These are phyloP conservation scores for Alternaria atra DNA, from an alignment of 2,329 filamentous ascomycete species.

Conservation along the genomic window DNA sequence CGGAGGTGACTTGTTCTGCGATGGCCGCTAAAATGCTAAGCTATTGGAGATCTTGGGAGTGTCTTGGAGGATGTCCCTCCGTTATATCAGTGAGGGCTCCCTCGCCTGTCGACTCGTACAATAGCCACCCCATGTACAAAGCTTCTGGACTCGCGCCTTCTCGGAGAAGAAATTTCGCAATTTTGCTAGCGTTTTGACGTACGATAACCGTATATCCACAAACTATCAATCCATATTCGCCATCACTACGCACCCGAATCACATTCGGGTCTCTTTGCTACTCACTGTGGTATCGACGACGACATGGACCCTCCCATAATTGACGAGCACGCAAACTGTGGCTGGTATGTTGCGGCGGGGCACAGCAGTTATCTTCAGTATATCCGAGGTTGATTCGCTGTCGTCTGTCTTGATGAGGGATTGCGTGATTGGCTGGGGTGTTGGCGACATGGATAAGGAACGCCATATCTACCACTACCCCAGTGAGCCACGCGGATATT, in stretches of 20 bases:
- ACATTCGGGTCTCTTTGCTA: not conserved
- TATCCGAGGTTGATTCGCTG: constrained; percentile 34
- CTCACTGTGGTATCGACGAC: not conserved
- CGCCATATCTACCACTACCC: constrained; percentile 12
- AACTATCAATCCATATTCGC: constrained; percentile 1
- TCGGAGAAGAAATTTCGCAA: constrained; percentile 1
- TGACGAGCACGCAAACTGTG: constrained; percentile 4
- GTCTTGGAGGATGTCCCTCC: constrained; percentile 9
- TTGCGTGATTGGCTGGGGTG: constrained; percentile 47
- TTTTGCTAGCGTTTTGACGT: constrained; percentile 6
- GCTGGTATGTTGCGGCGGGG: not conserved
- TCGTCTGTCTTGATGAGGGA: constrained; percentile 24
- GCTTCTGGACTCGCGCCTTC: not conserved
- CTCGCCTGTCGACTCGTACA: not conserved
- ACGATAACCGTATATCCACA: not conserved
- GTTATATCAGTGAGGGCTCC: constrained; percentile 14
- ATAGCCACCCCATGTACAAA: not conserved
- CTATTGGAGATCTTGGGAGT: constrained; percentile 10
- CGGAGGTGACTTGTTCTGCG: constrained; percentile 12
- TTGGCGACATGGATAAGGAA: constrained; percentile 39
- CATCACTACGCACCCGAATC: not conserved
- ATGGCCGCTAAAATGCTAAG: not conserved
- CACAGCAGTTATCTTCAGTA: not conserved
- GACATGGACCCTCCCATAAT: not conserved
- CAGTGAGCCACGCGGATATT: constrained; percentile 18